These are phyloP conservation scores for Hanseniaspora pseudoguilliermondii DNA, from an alignment of 805 yeast species.

Conservation along the genomic window DNA sequence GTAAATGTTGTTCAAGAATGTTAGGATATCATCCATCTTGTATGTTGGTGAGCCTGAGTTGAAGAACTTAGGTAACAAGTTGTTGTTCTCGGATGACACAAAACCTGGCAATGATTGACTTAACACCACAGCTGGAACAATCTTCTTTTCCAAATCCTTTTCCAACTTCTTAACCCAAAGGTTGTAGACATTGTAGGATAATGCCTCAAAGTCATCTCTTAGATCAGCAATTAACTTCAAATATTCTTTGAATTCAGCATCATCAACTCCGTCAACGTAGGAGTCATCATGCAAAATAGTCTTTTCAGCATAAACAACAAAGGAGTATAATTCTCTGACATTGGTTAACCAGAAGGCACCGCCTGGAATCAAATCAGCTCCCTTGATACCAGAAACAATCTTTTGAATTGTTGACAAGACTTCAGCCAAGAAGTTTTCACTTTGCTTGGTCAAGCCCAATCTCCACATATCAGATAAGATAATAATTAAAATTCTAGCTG, in stretches of 20 bases:
- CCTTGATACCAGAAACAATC: constrained; percentile 64
- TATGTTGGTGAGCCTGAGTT: constrained; percentile 49
- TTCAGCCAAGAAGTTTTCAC: constrained; percentile 82
- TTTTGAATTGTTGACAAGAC: constrained; percentile 77
- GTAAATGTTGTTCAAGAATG: constrained; percentile 77
- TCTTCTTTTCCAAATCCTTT: constrained; percentile 78
- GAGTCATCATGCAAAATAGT: constrained; percentile 80
- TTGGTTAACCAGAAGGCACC: constrained; percentile 98
- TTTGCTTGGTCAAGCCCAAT: constrained; percentile 79
- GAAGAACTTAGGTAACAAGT: constrained; percentile 74
- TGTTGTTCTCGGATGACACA: constrained; percentile 67
- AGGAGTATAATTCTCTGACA: constrained; percentile 88
- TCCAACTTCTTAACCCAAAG: constrained; percentile 95
- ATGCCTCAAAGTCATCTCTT: constrained; percentile 84
- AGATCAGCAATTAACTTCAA: constrained; percentile 79
- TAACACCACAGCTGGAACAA: constrained; percentile 85
- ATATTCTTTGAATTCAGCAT: constrained; percentile 80
- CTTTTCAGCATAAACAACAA: constrained; percentile 84
- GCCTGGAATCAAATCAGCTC: constrained; percentile 74
- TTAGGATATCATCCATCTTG: constrained; percentile 88
- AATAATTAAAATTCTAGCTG: constrained; percentile 86
- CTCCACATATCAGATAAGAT: constrained; percentile 97
- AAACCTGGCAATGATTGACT: constrained; percentile 95
- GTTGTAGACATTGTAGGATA: constrained; percentile 86
- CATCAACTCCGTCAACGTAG: constrained; percentile 71